These are phyloP conservation scores for Irineochytrium annulatum DNA, from an alignment of 192 early-diverging fungal species.

Conservation along the genomic window DNA sequence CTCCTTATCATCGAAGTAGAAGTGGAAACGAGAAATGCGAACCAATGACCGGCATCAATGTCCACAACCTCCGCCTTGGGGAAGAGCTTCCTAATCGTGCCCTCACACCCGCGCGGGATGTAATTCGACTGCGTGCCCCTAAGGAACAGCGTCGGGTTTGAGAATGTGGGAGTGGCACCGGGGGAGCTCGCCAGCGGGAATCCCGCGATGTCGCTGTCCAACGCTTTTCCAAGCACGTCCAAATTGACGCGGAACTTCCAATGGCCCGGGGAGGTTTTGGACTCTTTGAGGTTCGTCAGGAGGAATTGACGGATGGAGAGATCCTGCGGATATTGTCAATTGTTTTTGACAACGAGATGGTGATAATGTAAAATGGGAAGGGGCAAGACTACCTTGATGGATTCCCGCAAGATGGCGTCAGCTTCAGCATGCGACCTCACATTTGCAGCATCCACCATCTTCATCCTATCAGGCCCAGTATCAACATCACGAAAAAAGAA, in stretches of 20 bases:
- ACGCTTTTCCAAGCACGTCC: slow-evolving; percentile 48
- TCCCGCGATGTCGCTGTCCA: slow-evolving; percentile 15
- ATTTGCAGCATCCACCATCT: slow-evolving; percentile 22
- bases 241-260: slow-evolving; percentile 75
- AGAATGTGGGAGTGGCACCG: slow-evolving; percentile 40
- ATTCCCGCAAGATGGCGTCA: slow-evolving; percentile 30
- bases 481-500: too few species aligned
- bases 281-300: slow-evolving; percentile 82
- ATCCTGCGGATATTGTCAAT: slow-evolving; percentile 6
- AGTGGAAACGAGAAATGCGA: not conserved
- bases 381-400: slow-evolving; percentile 26
- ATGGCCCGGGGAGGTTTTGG: slow-evolving; percentile 19
- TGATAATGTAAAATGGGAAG: not conserved
- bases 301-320: slow-evolving; percentile 61
- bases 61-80: slow-evolving; percentile 60
- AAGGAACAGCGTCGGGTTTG: slow-evolving; percentile 75
- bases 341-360: not conserved
- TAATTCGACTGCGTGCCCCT: slow-evolving; percentile 69
- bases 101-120: slow-evolving; percentile 48
- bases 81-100: slow-evolving; percentile 65
- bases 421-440: slow-evolving; percentile 31
- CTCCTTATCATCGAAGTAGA: too few species aligned
- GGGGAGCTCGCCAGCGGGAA: slow-evolving; percentile 39
- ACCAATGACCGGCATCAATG: slow-evolving; percentile 90
- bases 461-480: slow-evolving; percentile 34